Conservation (phyloP, 306 rosid genomes). For the Vachellia collinsii region DNA sequence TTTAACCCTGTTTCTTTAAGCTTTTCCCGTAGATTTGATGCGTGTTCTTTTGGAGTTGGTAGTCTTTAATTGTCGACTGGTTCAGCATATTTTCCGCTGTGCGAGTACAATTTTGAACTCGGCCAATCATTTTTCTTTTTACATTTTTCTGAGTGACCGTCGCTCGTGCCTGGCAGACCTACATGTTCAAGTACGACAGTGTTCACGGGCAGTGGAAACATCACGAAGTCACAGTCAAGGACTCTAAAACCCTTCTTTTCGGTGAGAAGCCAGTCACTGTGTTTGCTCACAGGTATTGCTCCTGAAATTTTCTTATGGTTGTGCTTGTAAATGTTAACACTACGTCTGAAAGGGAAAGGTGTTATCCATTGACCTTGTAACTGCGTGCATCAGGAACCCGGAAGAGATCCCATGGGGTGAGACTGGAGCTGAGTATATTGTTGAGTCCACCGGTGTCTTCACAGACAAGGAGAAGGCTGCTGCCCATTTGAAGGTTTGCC, state of each 20-base stretch:
- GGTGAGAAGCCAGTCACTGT: constrained; percentile 65
- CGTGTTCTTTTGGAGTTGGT: background rate
- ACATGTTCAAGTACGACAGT: constrained; percentile 82
- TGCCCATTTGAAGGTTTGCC: constrained; percentile 67
- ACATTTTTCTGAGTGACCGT: background rate
- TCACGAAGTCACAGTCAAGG: constrained; percentile 54
- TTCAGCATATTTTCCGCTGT: background rate
- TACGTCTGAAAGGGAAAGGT: background rate
- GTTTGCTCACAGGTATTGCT: constrained; percentile 37
- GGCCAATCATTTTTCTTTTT: background rate
- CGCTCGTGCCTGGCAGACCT: constrained; percentile 43
- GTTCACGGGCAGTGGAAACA: constrained; percentile 88
- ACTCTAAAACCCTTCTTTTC: constrained; percentile 67
- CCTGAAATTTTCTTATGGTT: background rate
- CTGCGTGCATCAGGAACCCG: constrained; percentile 48
- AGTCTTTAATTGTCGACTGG: background rate
- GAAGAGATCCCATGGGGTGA: constrained; percentile 69
- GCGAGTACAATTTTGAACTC: background rate
- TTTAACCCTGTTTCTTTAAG: background rate
- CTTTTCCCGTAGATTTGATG: constrained; percentile 2
- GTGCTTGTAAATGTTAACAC: background rate
- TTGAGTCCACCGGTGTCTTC: constrained; percentile 69
- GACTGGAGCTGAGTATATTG: constrained; percentile 55
- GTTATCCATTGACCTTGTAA: background rate
- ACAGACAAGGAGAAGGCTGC: constrained; percentile 67